phyloP scores from a whole-genome alignment of 2,329 filamentous ascomycete genomes.

The Aspergillus sclerotialis region DNA sequence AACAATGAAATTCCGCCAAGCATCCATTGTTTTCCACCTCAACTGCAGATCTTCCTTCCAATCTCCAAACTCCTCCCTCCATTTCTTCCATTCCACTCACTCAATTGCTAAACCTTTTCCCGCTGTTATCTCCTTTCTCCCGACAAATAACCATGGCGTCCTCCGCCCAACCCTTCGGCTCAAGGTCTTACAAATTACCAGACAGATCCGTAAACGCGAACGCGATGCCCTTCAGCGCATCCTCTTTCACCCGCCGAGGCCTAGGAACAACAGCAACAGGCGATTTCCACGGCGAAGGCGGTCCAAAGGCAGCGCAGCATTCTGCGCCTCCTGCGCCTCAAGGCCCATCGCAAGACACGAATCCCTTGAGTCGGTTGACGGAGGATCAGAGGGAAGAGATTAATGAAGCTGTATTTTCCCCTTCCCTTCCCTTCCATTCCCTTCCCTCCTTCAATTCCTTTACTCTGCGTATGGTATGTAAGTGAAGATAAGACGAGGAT shows the following conservation, averaged over 20 bases:
- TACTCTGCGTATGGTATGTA: too few species aligned
- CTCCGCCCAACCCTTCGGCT: constrained; percentile 48
- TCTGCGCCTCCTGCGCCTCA: constrained; percentile 33
- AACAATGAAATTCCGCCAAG: too few species aligned
- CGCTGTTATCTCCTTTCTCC: too few species aligned
- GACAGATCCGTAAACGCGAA: constrained; percentile 39
- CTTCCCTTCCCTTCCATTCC: background rate
- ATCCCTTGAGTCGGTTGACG: constrained; percentile 53
- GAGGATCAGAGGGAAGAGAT: constrained; percentile 93
- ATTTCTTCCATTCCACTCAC: background rate
- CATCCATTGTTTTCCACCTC: too few species aligned
- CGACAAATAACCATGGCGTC: constrained; percentile 40
- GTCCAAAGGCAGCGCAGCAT: constrained; percentile 21
- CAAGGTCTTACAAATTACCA: constrained; percentile 49
- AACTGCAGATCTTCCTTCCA: too few species aligned
- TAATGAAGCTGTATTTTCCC: constrained; percentile 70
- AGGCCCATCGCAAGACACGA: constrained; percentile 40
- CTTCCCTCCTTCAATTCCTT: too few species aligned
- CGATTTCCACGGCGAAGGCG: constrained; percentile 21
- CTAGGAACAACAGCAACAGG: constrained; percentile 20
- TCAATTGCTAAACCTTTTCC: background rate
- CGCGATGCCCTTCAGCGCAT: constrained; percentile 38
- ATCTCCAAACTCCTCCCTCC: background rate
- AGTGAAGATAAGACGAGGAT: constrained; percentile 1
- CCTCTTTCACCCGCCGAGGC: constrained; percentile 35